phyloP scores from a whole-genome alignment of 768 basidiomycete species.

The Boletus barrowsii region DNA sequence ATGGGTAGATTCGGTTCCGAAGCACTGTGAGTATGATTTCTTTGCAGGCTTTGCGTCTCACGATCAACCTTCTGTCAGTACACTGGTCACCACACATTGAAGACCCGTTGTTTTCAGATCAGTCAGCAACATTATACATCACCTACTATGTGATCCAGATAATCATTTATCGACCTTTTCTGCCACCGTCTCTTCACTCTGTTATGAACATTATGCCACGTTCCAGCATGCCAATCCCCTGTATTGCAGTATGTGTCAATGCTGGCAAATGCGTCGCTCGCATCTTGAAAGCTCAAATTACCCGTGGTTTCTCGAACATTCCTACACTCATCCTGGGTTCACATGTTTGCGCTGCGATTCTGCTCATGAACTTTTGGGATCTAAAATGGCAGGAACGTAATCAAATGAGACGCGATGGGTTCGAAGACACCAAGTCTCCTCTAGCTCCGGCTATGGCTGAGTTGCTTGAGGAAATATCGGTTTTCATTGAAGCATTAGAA shows the following conservation, averaged over 20 bases:
- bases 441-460: conserved; percentile 29
- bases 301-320: conserved; percentile 42
- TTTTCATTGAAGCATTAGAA: conserved; percentile 30
- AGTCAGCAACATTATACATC: conserved; percentile 55
- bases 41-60: not conserved
- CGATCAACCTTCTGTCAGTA: conserved; percentile 35
- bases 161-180: conserved; percentile 68
- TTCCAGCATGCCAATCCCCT: conserved; percentile 42
- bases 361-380: conserved; percentile 60
- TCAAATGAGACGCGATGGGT: conserved; percentile 20
- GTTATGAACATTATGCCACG: conserved; percentile 22
- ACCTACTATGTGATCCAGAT: conserved; percentile 64
- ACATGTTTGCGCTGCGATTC: conserved; percentile 49
- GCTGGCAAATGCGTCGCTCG: conserved; percentile 59
- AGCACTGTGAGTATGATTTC: conserved; percentile 50
- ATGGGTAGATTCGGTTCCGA: conserved; percentile 69
- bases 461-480: conserved; percentile 26
- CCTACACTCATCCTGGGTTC: conserved; percentile 44
- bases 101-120: conserved; percentile 47
- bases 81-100: conserved; percentile 55
- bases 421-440: conserved; percentile 32
- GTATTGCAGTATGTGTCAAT: conserved; percentile 54
- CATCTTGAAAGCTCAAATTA: conserved; percentile 53
- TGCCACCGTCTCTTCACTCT: conserved; percentile 39
- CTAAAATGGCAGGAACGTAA: conserved; percentile 45